Evolutionary conservation across 441 rosid genomes (phyloP).

Genomic region (Jatropha multifida): DNA sequence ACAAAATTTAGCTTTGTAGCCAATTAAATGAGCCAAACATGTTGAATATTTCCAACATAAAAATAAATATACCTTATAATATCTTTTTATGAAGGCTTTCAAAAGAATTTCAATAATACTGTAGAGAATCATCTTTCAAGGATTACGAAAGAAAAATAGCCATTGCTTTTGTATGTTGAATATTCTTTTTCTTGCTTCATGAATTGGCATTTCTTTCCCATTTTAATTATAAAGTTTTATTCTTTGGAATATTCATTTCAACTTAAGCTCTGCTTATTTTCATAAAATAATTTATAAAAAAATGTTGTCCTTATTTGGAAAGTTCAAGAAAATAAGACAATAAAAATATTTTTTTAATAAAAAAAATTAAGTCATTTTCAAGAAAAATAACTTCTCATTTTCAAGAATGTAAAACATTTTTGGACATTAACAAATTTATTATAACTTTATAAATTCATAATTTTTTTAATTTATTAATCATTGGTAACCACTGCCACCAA

Average conservation of each 20-base stretch:
- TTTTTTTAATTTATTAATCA: too few species aligned
- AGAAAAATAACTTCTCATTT: too few species aligned
- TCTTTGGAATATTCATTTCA: background rate
- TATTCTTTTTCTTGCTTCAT: slow-evolving; percentile 27
- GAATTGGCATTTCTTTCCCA: background rate
- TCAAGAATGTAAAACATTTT: too few species aligned
- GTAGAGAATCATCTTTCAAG: slow-evolving; percentile 30
- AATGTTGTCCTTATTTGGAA: too few species aligned
- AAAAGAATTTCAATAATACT: slow-evolving; percentile 38
- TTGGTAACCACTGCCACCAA: too few species aligned
- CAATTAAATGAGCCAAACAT: slow-evolving; percentile 18
- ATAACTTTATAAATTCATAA: too few species aligned
- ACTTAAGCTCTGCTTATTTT: background rate
- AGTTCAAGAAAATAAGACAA: too few species aligned
- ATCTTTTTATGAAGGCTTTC: slow-evolving; percentile 18
- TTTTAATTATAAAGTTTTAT: background rate
- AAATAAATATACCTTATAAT: slow-evolving; percentile 27
- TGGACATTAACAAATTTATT: too few species aligned
- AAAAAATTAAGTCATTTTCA: too few species aligned
- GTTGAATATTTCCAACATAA: slow-evolving; percentile 30
- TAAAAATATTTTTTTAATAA: too few species aligned
- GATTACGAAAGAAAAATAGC: slow-evolving; percentile 24
- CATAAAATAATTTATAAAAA: too few species aligned
- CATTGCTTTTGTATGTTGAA: slow-evolving; percentile 37
- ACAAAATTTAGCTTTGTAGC: too few species aligned